A percentile compares a stretch with the other conserved stretches of the same genome.
phyloP scores from a whole-genome alignment of 257 asterid genomes.

The Dorcoceras hygrometricum region DNA sequence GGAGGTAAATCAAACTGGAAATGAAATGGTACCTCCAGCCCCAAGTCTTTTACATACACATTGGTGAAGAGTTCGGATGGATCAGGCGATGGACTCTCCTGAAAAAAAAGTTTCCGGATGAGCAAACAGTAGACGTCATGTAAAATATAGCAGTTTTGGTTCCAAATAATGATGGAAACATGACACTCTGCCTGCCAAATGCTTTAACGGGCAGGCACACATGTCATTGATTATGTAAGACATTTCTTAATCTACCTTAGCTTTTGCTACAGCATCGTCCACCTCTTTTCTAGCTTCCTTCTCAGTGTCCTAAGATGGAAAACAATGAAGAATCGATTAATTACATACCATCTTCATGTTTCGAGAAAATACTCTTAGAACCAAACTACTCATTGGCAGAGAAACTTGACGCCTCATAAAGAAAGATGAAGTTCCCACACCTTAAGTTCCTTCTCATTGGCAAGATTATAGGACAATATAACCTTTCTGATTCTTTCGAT shows the following conservation, averaged over 20 bases:
- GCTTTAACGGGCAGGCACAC: conserved; percentile 11
- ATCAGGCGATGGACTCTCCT: conserved; percentile 92
- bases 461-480: conserved; percentile 62
- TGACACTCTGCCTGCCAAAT: not conserved
- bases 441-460: conserved; percentile 88
- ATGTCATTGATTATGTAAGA: not conserved
- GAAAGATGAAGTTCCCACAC: conserved; percentile 32
- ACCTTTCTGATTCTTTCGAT: conserved; percentile 88
- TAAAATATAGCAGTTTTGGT: conserved; percentile 6
- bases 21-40: conserved; percentile 69
- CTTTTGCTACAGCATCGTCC: conserved; percentile 93
- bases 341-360: not conserved
- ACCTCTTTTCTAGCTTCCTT: conserved; percentile 78
- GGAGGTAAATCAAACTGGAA: conserved; percentile 4
- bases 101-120: conserved; percentile 35
- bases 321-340: not conserved
- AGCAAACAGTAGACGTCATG: conserved; percentile 8
- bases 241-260: conserved; percentile 60
- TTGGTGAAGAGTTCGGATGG: conserved; percentile 87
- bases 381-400: not conserved
- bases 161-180: not conserved
- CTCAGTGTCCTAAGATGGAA: conserved; percentile 68
- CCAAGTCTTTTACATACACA: conserved; percentile 72
- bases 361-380: too few species aligned
- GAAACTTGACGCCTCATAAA: not conserved